Evolutionary conservation across 2,329 filamentous ascomycete genomes (phyloP), one percentile per base, ranked within the genome.

Genomic region (Aspergillus ruber): DNA sequence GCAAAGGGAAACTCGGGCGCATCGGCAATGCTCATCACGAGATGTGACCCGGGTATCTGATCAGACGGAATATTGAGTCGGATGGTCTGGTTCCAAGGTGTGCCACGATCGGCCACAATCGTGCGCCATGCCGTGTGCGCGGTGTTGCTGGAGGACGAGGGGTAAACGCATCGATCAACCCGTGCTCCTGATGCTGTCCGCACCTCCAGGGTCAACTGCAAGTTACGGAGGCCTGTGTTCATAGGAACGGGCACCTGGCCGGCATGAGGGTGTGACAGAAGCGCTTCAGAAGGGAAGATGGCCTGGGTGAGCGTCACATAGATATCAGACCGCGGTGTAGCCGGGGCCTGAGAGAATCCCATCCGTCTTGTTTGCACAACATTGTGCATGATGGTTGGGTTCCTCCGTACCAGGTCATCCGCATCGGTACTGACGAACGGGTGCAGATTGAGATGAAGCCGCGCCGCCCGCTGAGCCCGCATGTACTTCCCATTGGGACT

Each of bases 341-440:
- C 90, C 0, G 93, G 91, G 1, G 90, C 90, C 10, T 90, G 90
- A 3, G 91, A 88, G 65, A 98, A 97, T 2, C 90, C 93, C 66
- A 97, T 90, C 65, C 93, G 93, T 59, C 78, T 85, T 0, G 90
- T 95, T 65, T 86, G 86, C 48, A 78, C 78, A 50, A 97, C 81
- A 44, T 86, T 84, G 44, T 94, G 85, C 12, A 98, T 80, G 12
- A 94, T 72, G 0, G 91, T 97, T 0, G 93, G 93, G 3, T 89
- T 95, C 42, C 85, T 83, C 60, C 86, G 88, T 61, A 97, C 86
- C 36, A 98, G 78, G 0, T 73, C 75, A 55, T 95, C 89, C 1
- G 89, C 83, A 58, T 97, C 89, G 1, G 81, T 75, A 57, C 86
- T 80, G 32, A 82, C 79, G 65, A 96, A 96, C 1, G 86, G 79